Percentiles rank a stretch among this genome's conserved stretches.
Evolutionary conservation across 345 rosid genomes (phyloP).

Genomic region (Lumnitzera littorea): DNA sequence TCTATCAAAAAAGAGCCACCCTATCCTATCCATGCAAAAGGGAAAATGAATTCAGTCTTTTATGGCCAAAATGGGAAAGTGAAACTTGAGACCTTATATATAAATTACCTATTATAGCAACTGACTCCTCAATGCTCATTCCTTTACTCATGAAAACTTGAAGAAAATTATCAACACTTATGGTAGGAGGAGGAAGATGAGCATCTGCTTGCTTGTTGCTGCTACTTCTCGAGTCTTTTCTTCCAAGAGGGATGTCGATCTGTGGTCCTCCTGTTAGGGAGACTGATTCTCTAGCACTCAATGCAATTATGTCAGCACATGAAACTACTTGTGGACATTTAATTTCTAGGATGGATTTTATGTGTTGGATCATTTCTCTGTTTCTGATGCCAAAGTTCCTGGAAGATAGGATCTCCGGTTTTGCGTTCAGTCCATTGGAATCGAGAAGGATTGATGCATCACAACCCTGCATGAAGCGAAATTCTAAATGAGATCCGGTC

Average conservation of each 20-base stretch:
- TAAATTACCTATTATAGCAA: constrained; percentile 22
- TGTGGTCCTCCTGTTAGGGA: constrained; percentile 28
- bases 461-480: constrained; percentile 21
- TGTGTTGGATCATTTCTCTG: constrained; percentile 12
- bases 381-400: constrained; percentile 27
- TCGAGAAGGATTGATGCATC: constrained; percentile 31
- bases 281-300: constrained; percentile 29
- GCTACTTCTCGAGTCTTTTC: constrained; percentile 25
- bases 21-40: background rate
- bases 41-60: too few species aligned
- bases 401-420: constrained; percentile 15
- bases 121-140: constrained; percentile 24
- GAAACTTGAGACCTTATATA: background rate
- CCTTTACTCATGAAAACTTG: constrained; percentile 20
- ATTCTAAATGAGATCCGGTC: background rate
- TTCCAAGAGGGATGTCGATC: constrained; percentile 26
- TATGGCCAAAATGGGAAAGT: background rate
- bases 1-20: too few species aligned
- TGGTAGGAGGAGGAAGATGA: constrained; percentile 18
- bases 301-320: constrained; percentile 32
- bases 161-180: constrained; percentile 21
- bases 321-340: constrained; percentile 26
- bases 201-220: constrained; percentile 15
- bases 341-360: constrained; percentile 14
- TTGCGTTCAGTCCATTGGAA: background rate